Evolutionary conservation across 441 rosid genomes (phyloP).

Genomic region (Arabidopsis hybrid): DNA sequence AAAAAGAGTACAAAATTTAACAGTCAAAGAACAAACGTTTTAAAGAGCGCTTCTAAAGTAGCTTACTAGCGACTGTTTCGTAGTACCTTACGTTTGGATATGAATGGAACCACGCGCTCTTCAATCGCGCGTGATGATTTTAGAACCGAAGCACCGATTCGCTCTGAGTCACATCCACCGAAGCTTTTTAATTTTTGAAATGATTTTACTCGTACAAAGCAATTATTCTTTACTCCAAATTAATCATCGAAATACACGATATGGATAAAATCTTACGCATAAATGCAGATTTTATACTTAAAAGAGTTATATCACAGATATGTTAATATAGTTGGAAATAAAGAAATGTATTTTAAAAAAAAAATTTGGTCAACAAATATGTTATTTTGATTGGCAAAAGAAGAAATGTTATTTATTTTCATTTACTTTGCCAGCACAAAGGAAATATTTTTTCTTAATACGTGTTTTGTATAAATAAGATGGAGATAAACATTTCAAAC

Average conservation of each 20-base stretch:
- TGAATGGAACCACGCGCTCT: conserved; percentile 1
- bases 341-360: not conserved
- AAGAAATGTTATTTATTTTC: not conserved
- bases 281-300: not conserved
- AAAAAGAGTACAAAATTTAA: conserved; percentile 8
- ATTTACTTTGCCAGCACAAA: not conserved
- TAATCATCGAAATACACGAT: not conserved
- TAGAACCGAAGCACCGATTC: conserved; percentile 28
- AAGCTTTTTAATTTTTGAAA: not conserved
- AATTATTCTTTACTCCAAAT: not conserved
- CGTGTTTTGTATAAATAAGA: not conserved
- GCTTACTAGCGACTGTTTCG: not conserved
- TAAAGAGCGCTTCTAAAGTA: conserved; percentile 24
- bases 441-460: not conserved
- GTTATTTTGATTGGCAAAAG: not conserved
- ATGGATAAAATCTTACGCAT: not conserved
- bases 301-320: not conserved
- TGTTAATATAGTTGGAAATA: not conserved
- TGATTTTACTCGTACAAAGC: too few relatives aligned
- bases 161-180: conserved; percentile 23
- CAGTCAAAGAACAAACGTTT: conserved; percentile 13
- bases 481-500: not conserved
- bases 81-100: conserved; percentile 7
- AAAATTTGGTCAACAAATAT: not conserved
- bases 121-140: conserved; percentile 16